A percentile compares a stretch with the other conserved stretches of the same genome.
These are phyloP conservation scores for Fraxinus anomala DNA, from an alignment of 257 asterid species.

Conservation along the genomic window DNA sequence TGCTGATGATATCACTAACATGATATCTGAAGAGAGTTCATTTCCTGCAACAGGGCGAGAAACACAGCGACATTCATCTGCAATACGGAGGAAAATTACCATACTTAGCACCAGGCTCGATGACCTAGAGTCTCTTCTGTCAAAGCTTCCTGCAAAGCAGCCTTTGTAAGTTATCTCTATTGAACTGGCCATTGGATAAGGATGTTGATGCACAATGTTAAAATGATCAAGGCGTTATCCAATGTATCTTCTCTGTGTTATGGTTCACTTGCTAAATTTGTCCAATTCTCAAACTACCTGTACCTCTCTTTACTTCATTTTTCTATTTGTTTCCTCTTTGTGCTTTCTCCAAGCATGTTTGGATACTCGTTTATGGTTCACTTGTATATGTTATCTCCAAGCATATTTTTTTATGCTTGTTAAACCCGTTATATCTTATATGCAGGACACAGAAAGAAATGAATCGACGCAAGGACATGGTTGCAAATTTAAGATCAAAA, in stretches of 20 bases:
- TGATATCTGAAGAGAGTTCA: constrained; percentile 84
- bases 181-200: neutral
- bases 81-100: constrained; percentile 86
- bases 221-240: no score
- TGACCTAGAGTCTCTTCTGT: constrained; percentile 58
- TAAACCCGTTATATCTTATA: constrained; percentile 25
- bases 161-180: constrained; percentile 53
- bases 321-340: no score
- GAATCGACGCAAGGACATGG: constrained; percentile 86
- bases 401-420: constrained; percentile 37
- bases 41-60: constrained; percentile 71
- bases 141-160: constrained; percentile 67
- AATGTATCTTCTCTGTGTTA: no score
- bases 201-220: neutral
- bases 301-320: no score
- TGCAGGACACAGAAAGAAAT: constrained; percentile 85
- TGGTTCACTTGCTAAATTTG: no score
- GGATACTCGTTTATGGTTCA: no score
- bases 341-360: no score
- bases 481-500: constrained; percentile 64
- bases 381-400: no score
- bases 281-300: no score
- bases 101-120: constrained; percentile 83
- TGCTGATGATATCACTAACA: constrained; percentile 75
- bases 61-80: constrained; percentile 79